These are phyloP conservation scores for Fusarium sp. DNA, from an alignment of 2,329 filamentous ascomycete species.

Conservation along the genomic window DNA sequence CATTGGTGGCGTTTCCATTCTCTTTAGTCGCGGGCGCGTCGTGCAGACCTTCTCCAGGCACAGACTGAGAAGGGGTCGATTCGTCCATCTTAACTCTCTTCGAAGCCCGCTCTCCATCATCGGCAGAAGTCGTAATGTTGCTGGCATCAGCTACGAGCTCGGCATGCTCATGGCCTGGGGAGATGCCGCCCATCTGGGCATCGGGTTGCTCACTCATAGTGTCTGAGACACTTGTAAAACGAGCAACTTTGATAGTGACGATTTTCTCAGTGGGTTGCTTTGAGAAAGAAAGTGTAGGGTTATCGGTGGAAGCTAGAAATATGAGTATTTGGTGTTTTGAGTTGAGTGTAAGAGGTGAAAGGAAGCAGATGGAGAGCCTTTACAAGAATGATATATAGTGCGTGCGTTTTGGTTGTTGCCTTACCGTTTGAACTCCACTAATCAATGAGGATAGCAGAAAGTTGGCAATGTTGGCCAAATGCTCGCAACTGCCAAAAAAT, in stretches of 20 bases:
- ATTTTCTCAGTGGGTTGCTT: background rate
- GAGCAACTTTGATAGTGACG: background rate
- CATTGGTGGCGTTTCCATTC: slow-evolving; percentile 34
- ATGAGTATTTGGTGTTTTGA: slow-evolving; percentile 11
- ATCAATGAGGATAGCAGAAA: background rate
- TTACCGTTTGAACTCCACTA: background rate
- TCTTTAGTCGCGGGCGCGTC: slow-evolving; percentile 36
- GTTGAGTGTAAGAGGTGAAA: slow-evolving; percentile 17
- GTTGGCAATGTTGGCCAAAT: slow-evolving; percentile 6
- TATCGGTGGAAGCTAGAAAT: background rate
- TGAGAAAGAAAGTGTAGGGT: background rate
- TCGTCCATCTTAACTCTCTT: slow-evolving; percentile 73
- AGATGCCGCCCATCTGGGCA: slow-evolving; percentile 42
- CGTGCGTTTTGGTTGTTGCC: background rate
- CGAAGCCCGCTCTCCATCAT: slow-evolving; percentile 60
- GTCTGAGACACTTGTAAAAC: background rate
- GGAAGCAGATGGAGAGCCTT: background rate
- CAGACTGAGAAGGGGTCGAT: slow-evolving; percentile 37
- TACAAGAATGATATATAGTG: background rate
- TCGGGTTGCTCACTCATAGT: slow-evolving; percentile 51
- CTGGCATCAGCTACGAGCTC: slow-evolving; percentile 37
- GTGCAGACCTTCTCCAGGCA: slow-evolving; percentile 41
- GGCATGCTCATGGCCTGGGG: slow-evolving; percentile 34
- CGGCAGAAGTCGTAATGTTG: slow-evolving; percentile 16
- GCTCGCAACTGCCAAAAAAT: slow-evolving; percentile 13